Percentiles rank a stretch among this genome's conserved stretches.
Evolutionary conservation across 139 green algal genomes (phyloP).

Genomic region (Chlamydomonas eustigma): DNA sequence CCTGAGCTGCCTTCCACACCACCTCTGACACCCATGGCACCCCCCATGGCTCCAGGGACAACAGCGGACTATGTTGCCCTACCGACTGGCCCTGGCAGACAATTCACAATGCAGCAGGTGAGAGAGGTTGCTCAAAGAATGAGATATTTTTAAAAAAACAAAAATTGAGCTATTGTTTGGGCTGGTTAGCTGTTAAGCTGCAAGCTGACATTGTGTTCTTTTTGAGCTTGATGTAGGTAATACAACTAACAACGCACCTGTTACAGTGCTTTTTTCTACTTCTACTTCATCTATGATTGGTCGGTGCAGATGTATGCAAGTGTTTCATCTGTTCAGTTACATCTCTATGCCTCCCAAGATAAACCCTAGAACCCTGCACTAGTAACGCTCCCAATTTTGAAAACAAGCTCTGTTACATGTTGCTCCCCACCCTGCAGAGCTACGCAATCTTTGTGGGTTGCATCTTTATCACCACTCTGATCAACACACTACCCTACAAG

Average conservation of each 20-base stretch:
- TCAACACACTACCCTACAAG: slow-evolving; percentile 31
- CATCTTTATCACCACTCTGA: slow-evolving; percentile 24
- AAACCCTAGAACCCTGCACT: too few species aligned
- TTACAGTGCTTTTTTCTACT: not conserved
- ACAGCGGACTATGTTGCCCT: not conserved
- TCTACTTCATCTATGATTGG: not conserved
- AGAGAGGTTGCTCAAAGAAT: not conserved
- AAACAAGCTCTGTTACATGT: not conserved
- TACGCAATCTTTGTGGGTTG: slow-evolving; percentile 29
- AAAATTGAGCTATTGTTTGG: too few species aligned
- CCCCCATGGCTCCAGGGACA: not conserved
- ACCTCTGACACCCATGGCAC: not conserved
- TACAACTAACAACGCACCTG: not conserved
- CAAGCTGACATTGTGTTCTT: not conserved
- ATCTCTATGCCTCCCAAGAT: too few species aligned
- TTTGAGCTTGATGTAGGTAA: not conserved
- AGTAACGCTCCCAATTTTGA: too few species aligned
- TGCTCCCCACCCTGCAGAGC: slow-evolving; percentile 12
- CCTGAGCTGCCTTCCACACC: not conserved
- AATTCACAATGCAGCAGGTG: too few species aligned
- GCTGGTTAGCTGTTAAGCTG: not conserved
- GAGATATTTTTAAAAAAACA: not conserved
- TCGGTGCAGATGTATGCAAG: not conserved
- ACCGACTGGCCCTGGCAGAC: too few species aligned
- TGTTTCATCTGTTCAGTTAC: not conserved